Evolutionary conservation across 2,329 filamentous ascomycete genomes (phyloP), one percentile per base, ranked within the genome.

Genomic region (Arthrobotrys pseudoclavata): DNA sequence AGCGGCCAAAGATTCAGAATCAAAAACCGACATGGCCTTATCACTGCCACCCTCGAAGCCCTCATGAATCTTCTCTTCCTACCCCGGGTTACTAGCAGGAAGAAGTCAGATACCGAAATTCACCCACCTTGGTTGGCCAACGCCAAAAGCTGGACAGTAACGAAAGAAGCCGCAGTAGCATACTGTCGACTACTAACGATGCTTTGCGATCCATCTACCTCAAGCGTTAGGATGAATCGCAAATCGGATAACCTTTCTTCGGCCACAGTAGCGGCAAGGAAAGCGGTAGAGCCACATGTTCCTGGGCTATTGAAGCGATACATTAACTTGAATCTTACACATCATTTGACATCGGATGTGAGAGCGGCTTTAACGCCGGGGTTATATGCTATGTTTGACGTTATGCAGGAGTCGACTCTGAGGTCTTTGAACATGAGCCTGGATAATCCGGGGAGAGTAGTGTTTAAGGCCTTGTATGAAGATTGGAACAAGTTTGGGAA

Each of bases 401-500:
- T 72, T 15, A 72, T 78, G 63, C 68, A 72, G 34, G 53, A 66
- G 24, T 67, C 68, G 0, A 72, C 68, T 15, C 37, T 78, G 29
- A 57, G 69, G 26, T 68, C 75, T 47, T 48, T 78, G 20, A 78
- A 78, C 31, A 47, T 60, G 45, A 63, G 68, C 31, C 40, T 78
- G n/a, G 75, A 78, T 45, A 72, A 63, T n/a, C 68, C 67, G 20
- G 62, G 68, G 3, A 71, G 75, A 13, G 75, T 72, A 1, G 37
- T 78, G 4, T 78, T 78, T 42, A 78, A 78, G 18, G 29, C 53
- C n/a, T 50, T 78, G 24, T 78, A 78, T 42, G 75, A 78, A 15
- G 75, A 78, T 50, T 78, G 75, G 75, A 72, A 63, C 10, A 78
- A 52, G 45, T 72, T 71, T 61, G 75, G 75, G 3, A 78, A 78